Percentiles rank a stretch among this genome's conserved stretches.
These are phyloP conservation scores for Geotrichum ghanense DNA, from an alignment of 805 yeast species.

Conservation along the genomic window DNA sequence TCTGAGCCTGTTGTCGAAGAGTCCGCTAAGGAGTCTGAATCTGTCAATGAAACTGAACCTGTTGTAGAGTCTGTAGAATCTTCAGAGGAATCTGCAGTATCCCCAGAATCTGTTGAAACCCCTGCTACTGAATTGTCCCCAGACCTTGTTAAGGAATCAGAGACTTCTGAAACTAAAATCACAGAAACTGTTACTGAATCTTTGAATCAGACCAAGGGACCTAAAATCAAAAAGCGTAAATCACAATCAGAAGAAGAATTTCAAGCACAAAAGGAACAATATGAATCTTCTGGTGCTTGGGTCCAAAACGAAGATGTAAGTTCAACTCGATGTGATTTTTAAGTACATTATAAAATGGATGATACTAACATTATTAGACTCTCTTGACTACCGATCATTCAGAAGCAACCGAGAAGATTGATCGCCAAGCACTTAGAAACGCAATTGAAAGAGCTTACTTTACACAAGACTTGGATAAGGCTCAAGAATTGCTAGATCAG, in stretches of 20 bases:
- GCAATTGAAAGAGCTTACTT: slow-evolving; percentile 57
- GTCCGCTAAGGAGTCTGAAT: background rate
- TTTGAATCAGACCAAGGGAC: background rate
- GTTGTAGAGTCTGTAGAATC: background rate
- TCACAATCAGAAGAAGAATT: slow-evolving; percentile 44
- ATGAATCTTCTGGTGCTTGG: slow-evolving; percentile 34
- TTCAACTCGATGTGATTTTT: no score
- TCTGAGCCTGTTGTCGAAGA: background rate
- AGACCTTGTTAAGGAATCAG: background rate
- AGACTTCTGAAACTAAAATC: background rate
- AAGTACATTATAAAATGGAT: no score
- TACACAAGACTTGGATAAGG: slow-evolving; percentile 37
- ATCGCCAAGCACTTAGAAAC: slow-evolving; percentile 42
- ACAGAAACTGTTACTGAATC: background rate
- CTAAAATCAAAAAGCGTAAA: background rate
- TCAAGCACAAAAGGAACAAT: slow-evolving; percentile 39
- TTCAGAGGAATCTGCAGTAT: background rate
- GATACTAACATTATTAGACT: background rate
- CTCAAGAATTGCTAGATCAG: slow-evolving; percentile 35
- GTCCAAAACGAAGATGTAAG: background rate
- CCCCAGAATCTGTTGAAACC: background rate
- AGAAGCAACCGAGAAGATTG: slow-evolving; percentile 32
- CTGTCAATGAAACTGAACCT: background rate
- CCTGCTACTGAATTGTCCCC: background rate
- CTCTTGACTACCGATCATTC: background rate